Evolutionary conservation across 2,329 filamentous ascomycete genomes (phyloP).

Genomic region (Fusarium sulawesiense): DNA sequence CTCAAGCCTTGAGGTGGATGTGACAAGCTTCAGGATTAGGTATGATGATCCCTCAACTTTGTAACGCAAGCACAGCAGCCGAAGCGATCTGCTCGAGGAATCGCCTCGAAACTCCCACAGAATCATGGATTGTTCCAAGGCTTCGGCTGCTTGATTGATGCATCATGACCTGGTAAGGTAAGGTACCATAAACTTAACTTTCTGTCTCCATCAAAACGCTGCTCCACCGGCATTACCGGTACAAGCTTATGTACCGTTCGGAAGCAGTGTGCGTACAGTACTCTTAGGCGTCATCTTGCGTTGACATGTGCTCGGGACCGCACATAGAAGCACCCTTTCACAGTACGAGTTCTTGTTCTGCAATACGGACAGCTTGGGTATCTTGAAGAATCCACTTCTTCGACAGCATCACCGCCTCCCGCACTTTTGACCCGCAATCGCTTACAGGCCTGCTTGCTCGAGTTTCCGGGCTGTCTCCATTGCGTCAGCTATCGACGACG

Average conservation of each 20-base stretch:
- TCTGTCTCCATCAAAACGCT: slow-evolving; percentile 34
- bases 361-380: slow-evolving; percentile 25
- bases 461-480: slow-evolving; percentile 31
- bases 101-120: slow-evolving; percentile 21
- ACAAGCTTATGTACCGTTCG: slow-evolving; percentile 21
- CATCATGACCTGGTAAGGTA: slow-evolving; percentile 33
- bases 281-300: not conserved
- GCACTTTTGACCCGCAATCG: slow-evolving; percentile 34
- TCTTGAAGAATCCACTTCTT: slow-evolving; percentile 24
- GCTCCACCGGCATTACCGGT: slow-evolving; percentile 14
- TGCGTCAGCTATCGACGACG: slow-evolving; percentile 37
- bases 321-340: slow-evolving; percentile 1
- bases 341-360: slow-evolving; percentile 26
- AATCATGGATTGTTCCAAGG: slow-evolving; percentile 36
- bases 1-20: not conserved
- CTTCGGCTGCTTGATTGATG: slow-evolving; percentile 9
- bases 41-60: not conserved
- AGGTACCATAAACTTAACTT: slow-evolving; percentile 31
- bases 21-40: not conserved
- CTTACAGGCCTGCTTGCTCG: slow-evolving; percentile 25
- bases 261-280: slow-evolving; percentile 20
- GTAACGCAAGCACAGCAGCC: slow-evolving; percentile 1
- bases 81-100: slow-evolving; percentile 22
- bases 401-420: slow-evolving; percentile 38
- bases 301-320: not conserved